Conservation (phyloP, 2,329 filamentous ascomycete species). For the Trichoderma atroviride region DNA sequence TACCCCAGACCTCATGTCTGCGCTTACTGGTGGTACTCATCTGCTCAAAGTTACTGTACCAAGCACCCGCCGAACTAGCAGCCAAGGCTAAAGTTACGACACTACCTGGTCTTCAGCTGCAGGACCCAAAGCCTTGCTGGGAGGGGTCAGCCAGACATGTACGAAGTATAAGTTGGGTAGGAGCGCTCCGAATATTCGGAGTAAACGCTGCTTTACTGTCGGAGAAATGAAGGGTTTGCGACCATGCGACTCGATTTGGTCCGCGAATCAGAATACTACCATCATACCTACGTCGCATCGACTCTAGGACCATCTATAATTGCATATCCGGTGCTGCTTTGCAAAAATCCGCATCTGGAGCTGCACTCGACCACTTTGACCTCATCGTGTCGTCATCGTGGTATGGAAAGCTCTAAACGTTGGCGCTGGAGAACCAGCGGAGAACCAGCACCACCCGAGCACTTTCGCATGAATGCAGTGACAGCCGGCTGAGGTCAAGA, state of each 20-base stretch:
- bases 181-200: background rate
- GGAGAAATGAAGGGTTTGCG: background rate
- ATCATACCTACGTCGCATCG: background rate
- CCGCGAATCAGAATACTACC: background rate
- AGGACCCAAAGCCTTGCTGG: background rate
- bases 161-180: background rate
- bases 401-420: constrained; percentile 5
- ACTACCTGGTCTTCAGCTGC: constrained; percentile 14
- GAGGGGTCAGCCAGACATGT: background rate
- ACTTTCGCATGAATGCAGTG: constrained; percentile 7
- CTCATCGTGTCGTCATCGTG: constrained; percentile 21
- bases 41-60: background rate
- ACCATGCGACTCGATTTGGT: background rate
- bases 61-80: background rate
- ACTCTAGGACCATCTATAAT: background rate
- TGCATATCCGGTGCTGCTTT: constrained; percentile 14
- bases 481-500: constrained; percentile 21
- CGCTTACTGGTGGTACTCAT: constrained; percentile 20
- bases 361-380: constrained; percentile 9
- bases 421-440: background rate
- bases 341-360: constrained; percentile 16
- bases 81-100: background rate
- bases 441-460: background rate
- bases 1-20: constrained; percentile 10
- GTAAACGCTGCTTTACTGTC: background rate